These are phyloP conservation scores for Coemansia sp. DNA, from an alignment of 192 early-diverging fungal species.

Conservation along the genomic window DNA sequence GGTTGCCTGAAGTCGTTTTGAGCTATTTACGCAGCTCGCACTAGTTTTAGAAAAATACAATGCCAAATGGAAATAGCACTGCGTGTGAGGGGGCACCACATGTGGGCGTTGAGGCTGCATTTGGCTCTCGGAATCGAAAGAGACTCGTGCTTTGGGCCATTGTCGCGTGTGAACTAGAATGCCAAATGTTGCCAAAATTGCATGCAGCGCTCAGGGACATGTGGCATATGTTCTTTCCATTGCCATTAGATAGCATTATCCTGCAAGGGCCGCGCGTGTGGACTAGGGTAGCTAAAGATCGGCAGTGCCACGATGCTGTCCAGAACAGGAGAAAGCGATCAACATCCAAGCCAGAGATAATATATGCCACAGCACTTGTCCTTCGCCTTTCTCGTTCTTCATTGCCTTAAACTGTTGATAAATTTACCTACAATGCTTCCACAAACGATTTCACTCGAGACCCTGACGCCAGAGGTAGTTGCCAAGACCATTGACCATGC, in stretches of 20 bases:
- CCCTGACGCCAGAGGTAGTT: slow-evolving; percentile 51
- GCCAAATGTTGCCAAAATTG: not conserved
- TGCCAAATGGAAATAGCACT: not conserved
- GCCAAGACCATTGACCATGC: slow-evolving; percentile 62
- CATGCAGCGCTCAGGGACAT: not conserved
- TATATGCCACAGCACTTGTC: no score
- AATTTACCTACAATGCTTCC: not conserved
- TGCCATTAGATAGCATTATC: not conserved
- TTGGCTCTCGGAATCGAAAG: not conserved
- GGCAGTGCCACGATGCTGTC: no score
- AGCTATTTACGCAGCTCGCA: no score
- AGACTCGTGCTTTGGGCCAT: not conserved
- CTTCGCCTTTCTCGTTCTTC: no score
- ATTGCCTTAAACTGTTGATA: no score
- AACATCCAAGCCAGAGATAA: not conserved
- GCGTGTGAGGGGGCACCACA: not conserved
- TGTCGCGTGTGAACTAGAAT: not conserved
- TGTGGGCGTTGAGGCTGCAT: not conserved
- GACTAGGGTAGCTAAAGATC: not conserved
- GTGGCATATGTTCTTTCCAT: not conserved
- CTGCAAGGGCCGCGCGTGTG: not conserved
- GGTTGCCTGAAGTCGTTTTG: no score
- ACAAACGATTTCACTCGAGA: slow-evolving; percentile 38
- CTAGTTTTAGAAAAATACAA: no score
- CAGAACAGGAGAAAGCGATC: not conserved